phyloP scores from a whole-genome alignment of 495 filamentous ascomycete species.

The Amniculicola lignicola region DNA sequence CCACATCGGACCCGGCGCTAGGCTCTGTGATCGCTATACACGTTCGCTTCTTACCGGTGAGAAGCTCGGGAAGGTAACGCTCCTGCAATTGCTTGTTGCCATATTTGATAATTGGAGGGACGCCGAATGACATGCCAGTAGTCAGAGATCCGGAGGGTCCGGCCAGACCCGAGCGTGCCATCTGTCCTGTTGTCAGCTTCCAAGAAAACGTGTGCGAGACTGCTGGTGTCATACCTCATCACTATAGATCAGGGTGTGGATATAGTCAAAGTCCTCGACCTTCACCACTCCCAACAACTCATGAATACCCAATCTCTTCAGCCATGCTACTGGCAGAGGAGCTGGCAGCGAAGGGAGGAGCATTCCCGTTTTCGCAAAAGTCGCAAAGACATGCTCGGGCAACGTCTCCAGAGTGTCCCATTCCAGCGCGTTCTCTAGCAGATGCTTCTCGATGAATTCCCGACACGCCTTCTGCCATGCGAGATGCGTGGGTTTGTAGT shows the following conservation, averaged over 20 bases:
- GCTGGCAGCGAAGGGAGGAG: constrained; percentile 63
- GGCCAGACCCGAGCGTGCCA: constrained; percentile 61
- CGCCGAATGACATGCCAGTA: constrained; percentile 66
- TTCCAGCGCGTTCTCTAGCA: constrained; percentile 59
- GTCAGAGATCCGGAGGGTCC: constrained; percentile 60
- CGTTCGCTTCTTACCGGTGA: constrained; percentile 61
- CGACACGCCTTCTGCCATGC: constrained; percentile 68
- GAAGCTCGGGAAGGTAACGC: constrained; percentile 60
- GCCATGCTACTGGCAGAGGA: constrained; percentile 64
- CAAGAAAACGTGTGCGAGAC: neutral
- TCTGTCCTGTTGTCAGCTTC: constrained; percentile 38
- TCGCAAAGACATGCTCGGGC: constrained; percentile 58
- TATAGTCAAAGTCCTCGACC: constrained; percentile 72
- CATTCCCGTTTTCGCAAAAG: constrained; percentile 51
- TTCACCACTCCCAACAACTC: constrained; percentile 63
- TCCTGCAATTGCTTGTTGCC: constrained; percentile 59
- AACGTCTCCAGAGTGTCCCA: constrained; percentile 63
- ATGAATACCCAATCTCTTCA: constrained; percentile 61
- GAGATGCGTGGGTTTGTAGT: constrained; percentile 60
- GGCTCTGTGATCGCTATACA: constrained; percentile 82
- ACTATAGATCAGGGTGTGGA: constrained; percentile 64
- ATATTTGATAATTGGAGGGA: constrained; percentile 68
- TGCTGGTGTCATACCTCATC: constrained; percentile 52
- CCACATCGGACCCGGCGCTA: constrained; percentile 67
- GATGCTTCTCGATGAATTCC: constrained; percentile 58